These are phyloP conservation scores for Yamagishiella unicocca DNA, from an alignment of 139 green algal species.

Conservation along the genomic window DNA sequence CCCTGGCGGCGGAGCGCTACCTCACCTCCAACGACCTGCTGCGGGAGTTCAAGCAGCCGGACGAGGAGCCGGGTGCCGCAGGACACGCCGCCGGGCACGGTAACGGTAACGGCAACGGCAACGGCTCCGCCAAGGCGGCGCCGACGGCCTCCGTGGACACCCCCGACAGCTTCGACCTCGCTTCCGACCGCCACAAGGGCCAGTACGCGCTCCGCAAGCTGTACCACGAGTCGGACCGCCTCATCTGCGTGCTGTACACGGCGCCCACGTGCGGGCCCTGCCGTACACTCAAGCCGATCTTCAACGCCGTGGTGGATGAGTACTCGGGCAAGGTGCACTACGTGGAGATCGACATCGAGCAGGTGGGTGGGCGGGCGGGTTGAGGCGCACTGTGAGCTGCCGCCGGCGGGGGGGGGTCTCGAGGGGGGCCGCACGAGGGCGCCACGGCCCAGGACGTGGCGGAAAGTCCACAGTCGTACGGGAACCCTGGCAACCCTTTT, in stretches of 20 bases:
- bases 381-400: too few species aligned
- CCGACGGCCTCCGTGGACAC: conserved; percentile 46
- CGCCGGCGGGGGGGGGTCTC: too few species aligned
- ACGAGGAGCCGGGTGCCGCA: conserved; percentile 25
- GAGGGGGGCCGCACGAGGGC: too few species aligned
- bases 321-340: conserved; percentile 85
- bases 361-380: not conserved
- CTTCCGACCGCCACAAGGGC: conserved; percentile 82
- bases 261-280: conserved; percentile 75
- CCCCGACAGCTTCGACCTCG: conserved; percentile 77
- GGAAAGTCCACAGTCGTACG: too few species aligned
- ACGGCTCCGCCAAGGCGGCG: not conserved
- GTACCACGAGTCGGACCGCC: conserved; percentile 94
- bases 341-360: conserved; percentile 86
- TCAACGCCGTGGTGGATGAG: conserved; percentile 89
- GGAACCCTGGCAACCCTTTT: too few species aligned
- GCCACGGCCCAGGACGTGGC: too few species aligned
- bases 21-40: conserved; percentile 78
- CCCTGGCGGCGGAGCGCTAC: conserved; percentile 94
- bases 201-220: conserved; percentile 96
- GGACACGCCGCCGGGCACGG: not conserved
- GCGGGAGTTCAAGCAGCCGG: conserved; percentile 64
- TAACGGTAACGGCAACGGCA: not conserved
- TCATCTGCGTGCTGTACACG: conserved; percentile 95
- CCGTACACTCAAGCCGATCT: conserved; percentile 96